Percentiles rank a stretch among this genome's conserved stretches.
Evolutionary conservation across 495 filamentous ascomycete species (phyloP).

Genomic region (Neurospora terricola): DNA sequence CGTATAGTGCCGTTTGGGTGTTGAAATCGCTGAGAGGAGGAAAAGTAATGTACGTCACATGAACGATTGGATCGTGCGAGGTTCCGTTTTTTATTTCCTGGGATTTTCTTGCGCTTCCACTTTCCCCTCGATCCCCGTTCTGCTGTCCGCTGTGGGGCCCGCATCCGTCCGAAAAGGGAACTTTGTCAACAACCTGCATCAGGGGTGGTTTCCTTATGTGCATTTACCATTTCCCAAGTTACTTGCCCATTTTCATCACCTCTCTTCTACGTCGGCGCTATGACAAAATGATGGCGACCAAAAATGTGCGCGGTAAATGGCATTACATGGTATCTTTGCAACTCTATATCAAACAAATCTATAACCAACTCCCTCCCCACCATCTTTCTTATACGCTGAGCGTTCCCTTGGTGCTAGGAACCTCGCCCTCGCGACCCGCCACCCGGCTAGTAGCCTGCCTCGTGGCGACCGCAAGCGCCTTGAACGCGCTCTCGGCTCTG

Average conservation of each 20-base stretch:
- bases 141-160: not conserved
- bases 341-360: not conserved
- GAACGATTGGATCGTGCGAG: not conserved
- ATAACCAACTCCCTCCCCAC: not conserved
- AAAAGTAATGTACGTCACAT: not conserved
- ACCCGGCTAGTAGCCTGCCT: slow-evolving; percentile 63
- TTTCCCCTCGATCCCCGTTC: not conserved
- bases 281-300: not conserved
- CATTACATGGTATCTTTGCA: slow-evolving; percentile 1
- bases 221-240: not conserved
- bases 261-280: not conserved
- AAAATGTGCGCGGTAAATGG: not conserved
- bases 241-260: not conserved
- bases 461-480: slow-evolving; percentile 83
- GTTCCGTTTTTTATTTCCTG: not conserved
- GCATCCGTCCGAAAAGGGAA: not conserved
- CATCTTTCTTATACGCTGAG: slow-evolving; percentile 32
- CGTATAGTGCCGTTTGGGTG: not conserved
- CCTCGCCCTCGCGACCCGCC: slow-evolving; percentile 73
- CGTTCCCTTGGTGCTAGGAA: slow-evolving; percentile 91
- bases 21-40: not conserved
- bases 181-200: not conserved
- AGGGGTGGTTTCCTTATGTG: not conserved
- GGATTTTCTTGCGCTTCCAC: not conserved
- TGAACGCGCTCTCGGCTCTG: slow-evolving; percentile 92